These are phyloP conservation scores for Coemansia sp. DNA, from an alignment of 192 early-diverging fungal genomes.

Conservation along the genomic window DNA sequence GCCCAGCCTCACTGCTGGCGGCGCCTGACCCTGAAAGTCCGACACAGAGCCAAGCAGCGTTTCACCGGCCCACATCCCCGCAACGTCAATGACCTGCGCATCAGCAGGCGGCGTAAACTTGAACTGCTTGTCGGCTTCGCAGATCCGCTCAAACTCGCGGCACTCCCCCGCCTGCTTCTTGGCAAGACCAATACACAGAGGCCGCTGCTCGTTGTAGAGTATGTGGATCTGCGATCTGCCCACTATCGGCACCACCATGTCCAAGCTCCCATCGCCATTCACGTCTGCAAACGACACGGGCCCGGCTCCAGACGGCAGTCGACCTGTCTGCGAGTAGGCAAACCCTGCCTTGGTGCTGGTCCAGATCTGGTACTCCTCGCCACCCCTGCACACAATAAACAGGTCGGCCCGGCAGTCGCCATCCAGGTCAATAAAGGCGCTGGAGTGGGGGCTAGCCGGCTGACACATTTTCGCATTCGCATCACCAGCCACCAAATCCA, in stretches of 20 bases:
- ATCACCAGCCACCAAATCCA: conserved; percentile 8
- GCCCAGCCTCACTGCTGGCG: conserved; percentile 62
- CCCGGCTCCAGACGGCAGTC: conserved; percentile 66
- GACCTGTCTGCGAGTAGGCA: conserved; percentile 57
- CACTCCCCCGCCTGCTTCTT: conserved; percentile 43
- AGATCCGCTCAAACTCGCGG: conserved; percentile 66
- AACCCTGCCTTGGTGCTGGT: conserved; percentile 65
- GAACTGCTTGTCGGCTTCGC: conserved; percentile 63
- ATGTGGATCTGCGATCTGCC: conserved; percentile 67
- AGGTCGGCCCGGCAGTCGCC: conserved; percentile 85
- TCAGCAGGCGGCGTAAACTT: conserved; percentile 35
- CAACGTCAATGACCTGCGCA: conserved; percentile 32
- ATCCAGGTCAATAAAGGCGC: conserved; percentile 88
- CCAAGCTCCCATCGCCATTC: conserved; percentile 88
- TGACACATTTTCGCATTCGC: conserved; percentile 55
- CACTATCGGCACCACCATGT: conserved; percentile 73
- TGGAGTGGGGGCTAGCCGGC: conserved; percentile 80
- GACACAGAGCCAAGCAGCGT: conserved; percentile 49
- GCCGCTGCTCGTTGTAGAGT: conserved; percentile 78
- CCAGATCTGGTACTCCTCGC: conserved; percentile 74
- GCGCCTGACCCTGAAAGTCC: conserved; percentile 55
- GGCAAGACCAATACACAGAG: conserved; percentile 60
- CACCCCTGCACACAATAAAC: conserved; percentile 69
- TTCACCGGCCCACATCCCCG: conserved; percentile 47
- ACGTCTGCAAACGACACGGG: conserved; percentile 89